A percentile compares a stretch with the other conserved stretches of the same genome.
Conservation (phyloP, 805 yeast genomes). For the Candida incommunis region DNA sequence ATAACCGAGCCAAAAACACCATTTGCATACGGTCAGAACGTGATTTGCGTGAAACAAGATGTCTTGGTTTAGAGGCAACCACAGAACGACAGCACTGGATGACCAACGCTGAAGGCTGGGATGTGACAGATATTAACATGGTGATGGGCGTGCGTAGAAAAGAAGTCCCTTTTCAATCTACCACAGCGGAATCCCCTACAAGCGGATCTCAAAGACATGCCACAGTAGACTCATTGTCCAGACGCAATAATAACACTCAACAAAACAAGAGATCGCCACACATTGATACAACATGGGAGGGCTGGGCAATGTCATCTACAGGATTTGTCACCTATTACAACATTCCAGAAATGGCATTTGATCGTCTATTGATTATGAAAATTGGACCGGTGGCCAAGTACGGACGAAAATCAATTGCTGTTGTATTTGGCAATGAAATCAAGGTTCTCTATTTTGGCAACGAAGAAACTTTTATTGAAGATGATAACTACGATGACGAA, state of each 20-base stretch:
- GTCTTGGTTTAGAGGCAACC: slow-evolving; percentile 70
- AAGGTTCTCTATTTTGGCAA: slow-evolving; percentile 63
- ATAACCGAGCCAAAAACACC: slow-evolving; percentile 60
- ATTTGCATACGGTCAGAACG: slow-evolving; percentile 84
- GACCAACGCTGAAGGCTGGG: slow-evolving; percentile 62
- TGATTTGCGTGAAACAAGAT: slow-evolving; percentile 83
- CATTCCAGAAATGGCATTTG: slow-evolving; percentile 27
- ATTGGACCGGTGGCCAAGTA: slow-evolving; percentile 52
- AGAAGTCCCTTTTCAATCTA: slow-evolving; percentile 15
- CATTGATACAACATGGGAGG: slow-evolving; percentile 52
- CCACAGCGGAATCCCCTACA: neutral
- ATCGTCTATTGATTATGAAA: slow-evolving; percentile 31
- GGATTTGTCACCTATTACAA: slow-evolving; percentile 50
- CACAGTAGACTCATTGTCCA: neutral
- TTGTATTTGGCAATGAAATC: slow-evolving; percentile 60
- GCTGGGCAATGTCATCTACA: slow-evolving; percentile 59
- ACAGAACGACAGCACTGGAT: slow-evolving; percentile 58
- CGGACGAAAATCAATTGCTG: slow-evolving; percentile 67
- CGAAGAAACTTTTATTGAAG: slow-evolving; percentile 28
- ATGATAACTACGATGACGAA: neutral
- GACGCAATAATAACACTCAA: too few species aligned
- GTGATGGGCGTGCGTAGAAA: slow-evolving; percentile 51
- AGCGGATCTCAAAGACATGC: neutral
- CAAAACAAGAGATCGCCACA: slow-evolving; percentile 14
- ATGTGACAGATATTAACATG: slow-evolving; percentile 61